phyloP scores from a whole-genome alignment of 306 rosid species.

The Cyclanthera cordifolia region DNA sequence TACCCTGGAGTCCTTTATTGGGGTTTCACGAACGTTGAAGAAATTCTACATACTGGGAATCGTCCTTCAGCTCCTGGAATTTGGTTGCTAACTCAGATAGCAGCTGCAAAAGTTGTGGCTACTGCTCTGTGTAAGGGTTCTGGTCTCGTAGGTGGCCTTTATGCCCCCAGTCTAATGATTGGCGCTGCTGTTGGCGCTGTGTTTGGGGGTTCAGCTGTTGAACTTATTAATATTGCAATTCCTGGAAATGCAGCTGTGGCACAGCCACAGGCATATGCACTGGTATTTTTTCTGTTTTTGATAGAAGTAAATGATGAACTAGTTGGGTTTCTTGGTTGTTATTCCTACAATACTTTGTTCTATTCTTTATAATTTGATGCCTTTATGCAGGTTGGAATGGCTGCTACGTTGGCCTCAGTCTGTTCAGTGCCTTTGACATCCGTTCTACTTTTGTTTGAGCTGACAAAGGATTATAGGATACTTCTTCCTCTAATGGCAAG shows the following conservation, averaged over 20 bases:
- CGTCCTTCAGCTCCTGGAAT: conserved; percentile 96
- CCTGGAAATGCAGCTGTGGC: conserved; percentile 99
- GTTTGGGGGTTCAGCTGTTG: conserved; percentile 91
- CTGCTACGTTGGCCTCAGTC: conserved; percentile 92
- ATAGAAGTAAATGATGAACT: not conserved
- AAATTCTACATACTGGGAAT: conserved; percentile 86
- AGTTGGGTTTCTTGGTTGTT: not conserved
- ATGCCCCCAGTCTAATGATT: conserved; percentile 99
- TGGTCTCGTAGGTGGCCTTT: conserved; percentile 93
- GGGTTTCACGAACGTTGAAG: conserved; percentile 99
- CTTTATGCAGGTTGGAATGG: conserved; percentile 88
- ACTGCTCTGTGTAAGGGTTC: conserved; percentile 99
- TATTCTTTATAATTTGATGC: conserved; percentile 11
- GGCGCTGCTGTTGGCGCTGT: conserved; percentile 99
- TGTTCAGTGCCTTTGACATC: conserved; percentile 97
- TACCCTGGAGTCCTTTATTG: conserved; percentile 97
- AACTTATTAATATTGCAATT: conserved; percentile 70
- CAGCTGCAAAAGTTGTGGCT: conserved; percentile 80
- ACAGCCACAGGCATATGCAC: conserved; percentile 96
- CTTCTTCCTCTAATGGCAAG: conserved; percentile 98
- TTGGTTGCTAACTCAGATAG: conserved; percentile 82
- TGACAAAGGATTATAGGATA: conserved; percentile 91
- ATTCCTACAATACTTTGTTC: conserved; percentile 3
- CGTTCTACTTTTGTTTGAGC: conserved; percentile 92
- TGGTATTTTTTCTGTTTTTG: conserved; percentile 59